phyloP scores from a whole-genome alignment of 306 rosid genomes.

The Pachyrhizus erosus region DNA sequence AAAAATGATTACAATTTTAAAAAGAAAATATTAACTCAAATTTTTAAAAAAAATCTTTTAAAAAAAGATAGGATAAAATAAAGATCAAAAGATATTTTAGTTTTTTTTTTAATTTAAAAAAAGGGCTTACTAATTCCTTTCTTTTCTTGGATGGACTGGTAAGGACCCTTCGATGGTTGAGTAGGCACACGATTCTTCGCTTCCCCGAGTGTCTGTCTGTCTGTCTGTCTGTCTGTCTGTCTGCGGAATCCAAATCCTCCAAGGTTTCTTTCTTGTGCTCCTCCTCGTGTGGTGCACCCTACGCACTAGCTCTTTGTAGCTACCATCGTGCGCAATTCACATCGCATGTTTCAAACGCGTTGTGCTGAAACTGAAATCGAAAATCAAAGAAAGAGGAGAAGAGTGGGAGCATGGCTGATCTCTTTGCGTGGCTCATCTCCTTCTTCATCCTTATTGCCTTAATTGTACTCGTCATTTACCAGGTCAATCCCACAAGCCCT shows the following conservation, averaged over 20 bases:
- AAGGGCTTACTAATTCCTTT: conserved; percentile 15
- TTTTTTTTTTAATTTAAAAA: too few species aligned
- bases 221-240: conserved; percentile 26
- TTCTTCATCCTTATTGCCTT: conserved; percentile 86
- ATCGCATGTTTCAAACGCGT: conserved; percentile 29
- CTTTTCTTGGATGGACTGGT: not conserved
- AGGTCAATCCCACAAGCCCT: conserved; percentile 60
- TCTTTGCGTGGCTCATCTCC: conserved; percentile 86
- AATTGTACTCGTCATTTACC: conserved; percentile 72
- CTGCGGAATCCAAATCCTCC: conserved; percentile 16
- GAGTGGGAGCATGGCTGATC: conserved; percentile 69
- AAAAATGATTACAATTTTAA: too few species aligned
- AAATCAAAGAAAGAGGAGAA: conserved; percentile 11
- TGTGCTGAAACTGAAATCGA: conserved; percentile 11
- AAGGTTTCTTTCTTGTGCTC: not conserved
- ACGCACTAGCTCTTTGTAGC: conserved; percentile 18
- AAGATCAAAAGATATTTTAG: too few species aligned
- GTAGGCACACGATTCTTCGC: conserved; percentile 37
- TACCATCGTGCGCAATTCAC: not conserved
- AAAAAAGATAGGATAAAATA: too few species aligned
- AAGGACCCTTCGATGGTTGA: not conserved
- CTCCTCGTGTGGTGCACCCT: conserved; percentile 19
- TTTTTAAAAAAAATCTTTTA: too few species aligned
- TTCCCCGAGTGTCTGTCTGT: conserved; percentile 31
- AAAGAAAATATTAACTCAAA: too few species aligned